phyloP scores from a whole-genome alignment of 163 green algal genomes.

The Scenedesmus sp. region DNA sequence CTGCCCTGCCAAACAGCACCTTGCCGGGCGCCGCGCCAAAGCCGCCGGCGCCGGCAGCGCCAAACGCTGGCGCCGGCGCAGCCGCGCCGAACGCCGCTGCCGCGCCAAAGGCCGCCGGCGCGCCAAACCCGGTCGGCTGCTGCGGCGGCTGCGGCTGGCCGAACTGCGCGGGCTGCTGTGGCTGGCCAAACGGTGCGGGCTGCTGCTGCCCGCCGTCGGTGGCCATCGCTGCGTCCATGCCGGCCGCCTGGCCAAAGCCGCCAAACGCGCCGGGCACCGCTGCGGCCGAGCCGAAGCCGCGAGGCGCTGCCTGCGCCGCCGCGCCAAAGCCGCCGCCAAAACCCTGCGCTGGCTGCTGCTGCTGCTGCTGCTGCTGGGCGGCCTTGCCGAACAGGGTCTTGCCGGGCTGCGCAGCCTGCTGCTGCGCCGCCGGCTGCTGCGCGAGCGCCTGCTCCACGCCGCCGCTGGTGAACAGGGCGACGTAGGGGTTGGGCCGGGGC shows the following conservation, averaged over 20 bases:
- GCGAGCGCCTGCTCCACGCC: too few relatives aligned
- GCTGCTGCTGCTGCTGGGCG: constrained; percentile 8
- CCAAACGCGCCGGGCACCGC: neutral
- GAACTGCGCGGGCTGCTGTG: constrained; percentile 12
- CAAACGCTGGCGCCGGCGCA: constrained; percentile 1
- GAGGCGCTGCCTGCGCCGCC: neutral
- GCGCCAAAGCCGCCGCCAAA: neutral
- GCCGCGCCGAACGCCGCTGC: neutral
- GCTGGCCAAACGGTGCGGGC: constrained; percentile 22
- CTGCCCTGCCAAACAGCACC: constrained; percentile 34
- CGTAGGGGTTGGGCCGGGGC: constrained; percentile 23
- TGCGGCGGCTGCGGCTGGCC: constrained; percentile 26
- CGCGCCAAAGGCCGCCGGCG: constrained; percentile 10
- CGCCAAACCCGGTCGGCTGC: constrained; percentile 6
- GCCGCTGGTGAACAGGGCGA: constrained; percentile 9
- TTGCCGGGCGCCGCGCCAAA: neutral
- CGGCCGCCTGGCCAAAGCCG: constrained; percentile 11
- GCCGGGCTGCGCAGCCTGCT: constrained; percentile 1
- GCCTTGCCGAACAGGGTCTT: constrained; percentile 27
- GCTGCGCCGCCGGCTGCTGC: constrained; percentile 5
- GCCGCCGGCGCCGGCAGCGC: neutral
- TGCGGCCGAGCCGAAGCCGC: neutral
- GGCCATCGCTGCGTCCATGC: neutral
- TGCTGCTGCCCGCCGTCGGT: neutral
- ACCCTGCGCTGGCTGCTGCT: neutral